These are phyloP conservation scores for Verticillium klebahnii DNA, from an alignment of 2,329 filamentous ascomycete genomes.

Conservation along the genomic window DNA sequence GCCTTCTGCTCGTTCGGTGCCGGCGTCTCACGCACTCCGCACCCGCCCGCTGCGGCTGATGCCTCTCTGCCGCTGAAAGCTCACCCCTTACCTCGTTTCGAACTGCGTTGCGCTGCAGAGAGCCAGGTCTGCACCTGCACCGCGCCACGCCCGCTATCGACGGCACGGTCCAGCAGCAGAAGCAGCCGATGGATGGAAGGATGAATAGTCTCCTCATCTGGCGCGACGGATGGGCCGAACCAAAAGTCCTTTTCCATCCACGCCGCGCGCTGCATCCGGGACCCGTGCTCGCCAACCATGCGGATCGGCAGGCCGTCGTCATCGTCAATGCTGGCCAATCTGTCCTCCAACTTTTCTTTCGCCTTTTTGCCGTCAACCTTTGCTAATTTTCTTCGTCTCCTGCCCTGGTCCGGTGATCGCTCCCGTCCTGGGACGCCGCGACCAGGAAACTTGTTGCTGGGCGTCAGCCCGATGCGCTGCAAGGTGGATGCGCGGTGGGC, in stretches of 20 bases:
- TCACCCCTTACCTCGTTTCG: not conserved
- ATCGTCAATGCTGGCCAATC: not conserved
- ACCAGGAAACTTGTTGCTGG: not conserved
- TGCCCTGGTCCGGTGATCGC: not conserved
- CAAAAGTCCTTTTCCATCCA: not conserved
- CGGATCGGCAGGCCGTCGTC: not conserved
- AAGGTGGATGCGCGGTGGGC: not conserved
- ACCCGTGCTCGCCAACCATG: not conserved
- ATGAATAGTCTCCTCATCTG: not conserved
- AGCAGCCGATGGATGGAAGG: not conserved
- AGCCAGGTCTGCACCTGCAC: not conserved
- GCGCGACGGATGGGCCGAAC: not conserved
- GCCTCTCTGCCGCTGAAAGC: not conserved
- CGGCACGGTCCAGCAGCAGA: not conserved
- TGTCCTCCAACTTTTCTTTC: too few relatives aligned
- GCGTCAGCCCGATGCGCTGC: not conserved
- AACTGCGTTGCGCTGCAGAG: not conserved
- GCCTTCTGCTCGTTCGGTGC: not conserved
- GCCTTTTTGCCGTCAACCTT: not conserved
- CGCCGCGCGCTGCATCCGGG: not conserved
- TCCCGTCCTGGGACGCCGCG: not conserved
- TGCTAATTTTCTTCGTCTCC: not conserved
- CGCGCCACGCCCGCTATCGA: not conserved
- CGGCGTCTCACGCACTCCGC: not conserved
- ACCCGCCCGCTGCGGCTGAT: not conserved